Percentiles rank a stretch among this genome's conserved stretches.
These are phyloP conservation scores for Heterobasidion occidentale DNA, from an alignment of 1,284 basidiomycete genomes.

Conservation along the genomic window DNA sequence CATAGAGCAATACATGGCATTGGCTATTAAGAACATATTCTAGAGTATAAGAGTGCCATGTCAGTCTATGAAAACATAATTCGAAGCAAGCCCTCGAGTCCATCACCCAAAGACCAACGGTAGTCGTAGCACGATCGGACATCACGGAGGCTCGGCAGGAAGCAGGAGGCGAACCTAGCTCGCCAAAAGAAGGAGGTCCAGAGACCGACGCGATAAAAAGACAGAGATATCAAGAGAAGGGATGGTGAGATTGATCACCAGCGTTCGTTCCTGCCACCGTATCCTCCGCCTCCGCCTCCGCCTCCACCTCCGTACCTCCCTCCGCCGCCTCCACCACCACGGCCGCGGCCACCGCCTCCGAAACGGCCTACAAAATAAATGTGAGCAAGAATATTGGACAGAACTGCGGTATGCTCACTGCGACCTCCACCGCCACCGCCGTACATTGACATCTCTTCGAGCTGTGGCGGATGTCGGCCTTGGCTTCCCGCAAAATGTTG, in stretches of 20 bases:
- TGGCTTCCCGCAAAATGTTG: constrained; percentile 85
- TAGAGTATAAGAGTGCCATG: not conserved
- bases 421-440: constrained; percentile 73
- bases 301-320: constrained; percentile 24
- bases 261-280: constrained; percentile 26
- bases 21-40: not conserved
- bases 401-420: constrained; percentile 34
- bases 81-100: not conserved
- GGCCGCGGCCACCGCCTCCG: constrained; percentile 42
- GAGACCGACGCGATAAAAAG: not conserved
- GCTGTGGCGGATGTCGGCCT: constrained; percentile 83
- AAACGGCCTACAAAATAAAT: constrained; percentile 40
- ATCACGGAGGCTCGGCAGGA: not conserved
- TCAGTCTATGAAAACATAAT: not conserved
- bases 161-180: not conserved
- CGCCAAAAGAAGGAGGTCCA: not conserved
- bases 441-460: constrained; percentile 91
- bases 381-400: constrained; percentile 3
- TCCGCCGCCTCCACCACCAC: constrained; percentile 39
- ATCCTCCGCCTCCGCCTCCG: constrained; percentile 21
- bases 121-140: not conserved
- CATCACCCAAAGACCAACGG: not conserved
- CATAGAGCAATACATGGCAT: not conserved
- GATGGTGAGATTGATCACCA: constrained; percentile 22
- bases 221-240: constrained; percentile 2